These are phyloP conservation scores for Oryza officinalis DNA, from an alignment of 176 grass and related monocot genomes.

Conservation along the genomic window DNA sequence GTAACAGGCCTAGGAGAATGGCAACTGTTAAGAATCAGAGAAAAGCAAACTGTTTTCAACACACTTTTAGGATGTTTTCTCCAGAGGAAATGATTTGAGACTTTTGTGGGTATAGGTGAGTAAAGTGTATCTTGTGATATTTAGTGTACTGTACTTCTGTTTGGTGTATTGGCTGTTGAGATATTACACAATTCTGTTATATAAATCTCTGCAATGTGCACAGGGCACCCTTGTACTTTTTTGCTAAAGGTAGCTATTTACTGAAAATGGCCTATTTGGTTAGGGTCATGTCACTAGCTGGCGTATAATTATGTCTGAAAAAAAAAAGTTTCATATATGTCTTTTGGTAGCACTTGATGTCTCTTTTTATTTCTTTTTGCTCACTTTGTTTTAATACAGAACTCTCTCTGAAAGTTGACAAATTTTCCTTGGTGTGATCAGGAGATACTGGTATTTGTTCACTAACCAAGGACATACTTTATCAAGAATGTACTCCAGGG, in stretches of 20 bases:
- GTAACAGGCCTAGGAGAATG: not conserved
- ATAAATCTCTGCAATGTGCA: conserved; percentile 1
- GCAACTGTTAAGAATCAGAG: not conserved
- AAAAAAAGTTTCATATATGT: not conserved
- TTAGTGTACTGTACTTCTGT: not conserved
- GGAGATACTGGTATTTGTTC: not conserved
- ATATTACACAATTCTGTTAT: not conserved
- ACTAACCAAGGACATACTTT: not conserved
- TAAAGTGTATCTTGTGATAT: not conserved
- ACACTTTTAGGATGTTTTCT: not conserved
- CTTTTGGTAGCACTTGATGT: not conserved
- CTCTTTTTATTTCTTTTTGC: not conserved
- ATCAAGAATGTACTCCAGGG: not conserved
- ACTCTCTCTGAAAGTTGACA: not conserved
- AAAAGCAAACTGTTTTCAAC: not conserved
- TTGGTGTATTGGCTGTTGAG: not conserved
- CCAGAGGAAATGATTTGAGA: not conserved
- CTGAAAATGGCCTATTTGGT: not conserved
- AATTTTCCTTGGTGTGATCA: conserved; percentile 19
- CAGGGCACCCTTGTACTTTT: not conserved
- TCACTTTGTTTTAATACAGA: not conserved
- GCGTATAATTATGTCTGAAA: conserved; percentile 13
- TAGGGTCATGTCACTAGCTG: not conserved
- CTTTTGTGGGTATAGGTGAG: conserved; percentile 20
- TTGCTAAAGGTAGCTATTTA: not conserved